Base-by-base conservation (phyloP, 177 flowering plant genomes). In the Vitis hybrid region DNA sequence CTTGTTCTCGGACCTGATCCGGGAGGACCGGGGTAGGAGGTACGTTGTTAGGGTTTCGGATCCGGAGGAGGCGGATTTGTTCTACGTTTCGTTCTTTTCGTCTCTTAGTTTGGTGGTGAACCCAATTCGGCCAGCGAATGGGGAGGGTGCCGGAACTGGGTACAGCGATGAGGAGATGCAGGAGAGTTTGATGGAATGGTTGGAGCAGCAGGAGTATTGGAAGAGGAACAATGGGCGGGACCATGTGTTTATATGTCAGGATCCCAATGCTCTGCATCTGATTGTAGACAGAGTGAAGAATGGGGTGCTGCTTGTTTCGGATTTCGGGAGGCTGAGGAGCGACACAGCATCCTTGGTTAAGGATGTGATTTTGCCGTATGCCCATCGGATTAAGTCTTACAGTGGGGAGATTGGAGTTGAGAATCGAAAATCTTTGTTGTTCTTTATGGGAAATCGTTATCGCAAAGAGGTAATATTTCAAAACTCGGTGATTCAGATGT, bases 361-460 rank as follows among this genome's bases (percentile, higher is more conserved):
- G 77, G 99, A 95, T 76, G 87, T 95, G 49, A 86, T 95, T 20
- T 74, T 95, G 76, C 99, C 99, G 0, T 95, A 93, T 68, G 84
- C 94, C 3, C 99, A 95, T 70, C 73, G 99, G 70, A 93, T 95
- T 65, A 89, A 83, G 50, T 27, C 91, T 0, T 95, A 74, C 46
- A 80, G 69, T 5, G 99, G 98, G 4, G 91, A 88, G 15, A 59
- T 88, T 27, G 95, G 94, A 0, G 80, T 91, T 0, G 83, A 84
- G 52, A 64, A 76, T 20, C 84, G 98, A 65, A 84, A 84, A 17
- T 86, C 89, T 0, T 70, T 93, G 81, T 72, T 95, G 71, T 95
- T 95, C 82, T 95, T 95, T 73, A 95, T 95, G 99, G 99, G 99
- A 1, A 90, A 90, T 76, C 86, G 99, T 8, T 95, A 85, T 61